Percentiles rank a stretch among this genome's conserved stretches.
Evolutionary conservation across 2,329 filamentous ascomycete species (phyloP).

Genomic region (Trichoderma atroviride): DNA sequence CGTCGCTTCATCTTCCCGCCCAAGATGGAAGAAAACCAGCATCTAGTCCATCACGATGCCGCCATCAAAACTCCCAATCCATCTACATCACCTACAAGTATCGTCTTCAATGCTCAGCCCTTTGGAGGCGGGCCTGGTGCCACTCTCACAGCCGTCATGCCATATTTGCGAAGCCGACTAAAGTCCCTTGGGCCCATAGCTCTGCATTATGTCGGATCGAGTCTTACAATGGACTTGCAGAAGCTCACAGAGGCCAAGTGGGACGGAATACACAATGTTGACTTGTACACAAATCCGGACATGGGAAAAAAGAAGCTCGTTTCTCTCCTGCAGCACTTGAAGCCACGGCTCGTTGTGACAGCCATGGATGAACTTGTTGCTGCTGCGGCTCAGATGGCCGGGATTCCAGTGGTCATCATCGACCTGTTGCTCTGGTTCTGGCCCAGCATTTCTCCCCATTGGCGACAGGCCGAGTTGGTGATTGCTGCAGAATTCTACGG

Average conservation of each 20-base stretch:
- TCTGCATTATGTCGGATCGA: constrained; percentile 21
- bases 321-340: not conserved
- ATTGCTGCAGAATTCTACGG: constrained; percentile 19
- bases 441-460: not conserved
- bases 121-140: constrained; percentile 11
- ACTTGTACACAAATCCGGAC: constrained; percentile 12
- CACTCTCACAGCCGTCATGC: not conserved
- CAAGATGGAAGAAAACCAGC: not conserved
- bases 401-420: constrained; percentile 10
- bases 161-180: not conserved
- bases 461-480: constrained; percentile 4
- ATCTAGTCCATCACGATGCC: not conserved
- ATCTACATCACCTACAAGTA: not conserved
- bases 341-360: constrained; percentile 18
- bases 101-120: constrained; percentile 16
- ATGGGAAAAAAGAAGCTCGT: not conserved
- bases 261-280: not conserved
- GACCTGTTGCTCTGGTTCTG: constrained; percentile 21
- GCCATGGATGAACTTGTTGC: constrained; percentile 17
- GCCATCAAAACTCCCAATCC: not conserved
- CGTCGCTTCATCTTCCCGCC: not conserved
- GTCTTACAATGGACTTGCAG: not conserved
- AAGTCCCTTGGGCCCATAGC: not conserved
- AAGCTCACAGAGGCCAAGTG: not conserved
- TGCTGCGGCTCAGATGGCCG: not conserved